Conservation (phyloP, 306 rosid species). For the Vigna reflexopilosa region DNA sequence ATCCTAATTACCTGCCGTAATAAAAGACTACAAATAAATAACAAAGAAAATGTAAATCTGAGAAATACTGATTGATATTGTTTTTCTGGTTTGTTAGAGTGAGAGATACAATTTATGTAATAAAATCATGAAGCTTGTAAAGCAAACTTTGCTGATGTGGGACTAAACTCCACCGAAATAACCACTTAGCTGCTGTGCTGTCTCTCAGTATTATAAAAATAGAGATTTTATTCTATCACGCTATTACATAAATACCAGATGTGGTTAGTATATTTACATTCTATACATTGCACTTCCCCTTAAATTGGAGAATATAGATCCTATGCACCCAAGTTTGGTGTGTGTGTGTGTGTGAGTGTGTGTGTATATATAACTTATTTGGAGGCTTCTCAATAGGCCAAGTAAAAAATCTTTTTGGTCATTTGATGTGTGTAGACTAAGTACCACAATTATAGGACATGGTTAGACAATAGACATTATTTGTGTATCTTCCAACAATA, state of each 20-base stretch:
- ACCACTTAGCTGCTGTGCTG: too few relatives aligned
- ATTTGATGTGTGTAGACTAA: neutral
- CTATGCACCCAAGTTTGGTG: neutral
- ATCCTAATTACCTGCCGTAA: neutral
- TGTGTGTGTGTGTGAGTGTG: too few relatives aligned
- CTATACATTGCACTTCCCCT: neutral
- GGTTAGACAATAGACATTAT: neutral
- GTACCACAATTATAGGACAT: neutral
- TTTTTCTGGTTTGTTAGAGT: too few relatives aligned
- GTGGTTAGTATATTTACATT: neutral
- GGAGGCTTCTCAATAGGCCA: neutral
- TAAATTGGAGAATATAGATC: neutral
- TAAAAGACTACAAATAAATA: too few relatives aligned
- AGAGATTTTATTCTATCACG: too few relatives aligned
- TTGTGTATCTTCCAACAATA: neutral
- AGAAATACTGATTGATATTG: too few relatives aligned
- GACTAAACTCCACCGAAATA: too few relatives aligned
- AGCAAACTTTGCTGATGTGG: too few relatives aligned
- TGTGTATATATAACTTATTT: neutral
- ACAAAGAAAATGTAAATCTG: too few relatives aligned
- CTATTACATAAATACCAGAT: neutral
- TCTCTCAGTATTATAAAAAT: too few relatives aligned
- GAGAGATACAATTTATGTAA: too few relatives aligned
- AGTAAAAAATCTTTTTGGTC: neutral
- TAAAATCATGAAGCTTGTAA: too few relatives aligned